Percentiles rank a stretch among this genome's conserved stretches.
These are phyloP conservation scores for Yarrowia keelungensis DNA, from an alignment of 805 yeast species.

Conservation along the genomic window DNA sequence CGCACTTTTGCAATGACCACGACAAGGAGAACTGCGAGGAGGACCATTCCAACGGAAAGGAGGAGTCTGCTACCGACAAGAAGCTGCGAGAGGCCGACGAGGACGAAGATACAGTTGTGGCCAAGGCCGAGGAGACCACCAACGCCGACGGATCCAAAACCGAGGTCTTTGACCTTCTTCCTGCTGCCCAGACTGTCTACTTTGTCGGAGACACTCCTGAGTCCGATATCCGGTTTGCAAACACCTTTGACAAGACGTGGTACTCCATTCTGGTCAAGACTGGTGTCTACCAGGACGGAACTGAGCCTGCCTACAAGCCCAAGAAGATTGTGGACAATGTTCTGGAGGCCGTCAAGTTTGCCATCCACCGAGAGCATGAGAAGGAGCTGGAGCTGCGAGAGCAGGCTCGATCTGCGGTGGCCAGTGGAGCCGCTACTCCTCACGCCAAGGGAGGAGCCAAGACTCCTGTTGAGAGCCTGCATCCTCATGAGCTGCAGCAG, in stretches of 20 bases:
- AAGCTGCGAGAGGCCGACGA: neutral
- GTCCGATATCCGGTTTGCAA: constrained; percentile 86
- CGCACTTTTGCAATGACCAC: constrained; percentile 61
- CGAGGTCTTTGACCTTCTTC: constrained; percentile 59
- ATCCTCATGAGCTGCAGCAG: constrained; percentile 38
- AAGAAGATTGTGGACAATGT: constrained; percentile 76
- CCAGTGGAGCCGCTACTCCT: constrained; percentile 31
- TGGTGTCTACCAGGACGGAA: constrained; percentile 84
- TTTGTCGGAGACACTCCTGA: constrained; percentile 93
- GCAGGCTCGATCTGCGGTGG: constrained; percentile 24
- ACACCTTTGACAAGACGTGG: constrained; percentile 86
- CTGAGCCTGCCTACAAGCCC: constrained; percentile 79
- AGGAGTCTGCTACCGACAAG: constrained; percentile 14
- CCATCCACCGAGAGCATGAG: constrained; percentile 80
- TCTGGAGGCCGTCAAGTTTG: constrained; percentile 81
- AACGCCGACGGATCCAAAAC: constrained; percentile 52
- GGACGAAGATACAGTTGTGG: constrained; percentile 43
- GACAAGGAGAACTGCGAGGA: constrained; percentile 48
- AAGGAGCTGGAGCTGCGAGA: constrained; percentile 64
- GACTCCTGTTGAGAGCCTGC: constrained; percentile 26
- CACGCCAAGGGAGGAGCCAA: neutral
- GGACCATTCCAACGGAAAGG: neutral
- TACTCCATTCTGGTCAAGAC: constrained; percentile 83
- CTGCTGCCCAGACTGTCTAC: constrained; percentile 85
- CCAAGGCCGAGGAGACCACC: constrained; percentile 49